A percentile compares a stretch with the other conserved stretches of the same genome.
Evolutionary conservation across 2,329 filamentous ascomycete species (phyloP).

Genomic region (Didymella lethalis): DNA sequence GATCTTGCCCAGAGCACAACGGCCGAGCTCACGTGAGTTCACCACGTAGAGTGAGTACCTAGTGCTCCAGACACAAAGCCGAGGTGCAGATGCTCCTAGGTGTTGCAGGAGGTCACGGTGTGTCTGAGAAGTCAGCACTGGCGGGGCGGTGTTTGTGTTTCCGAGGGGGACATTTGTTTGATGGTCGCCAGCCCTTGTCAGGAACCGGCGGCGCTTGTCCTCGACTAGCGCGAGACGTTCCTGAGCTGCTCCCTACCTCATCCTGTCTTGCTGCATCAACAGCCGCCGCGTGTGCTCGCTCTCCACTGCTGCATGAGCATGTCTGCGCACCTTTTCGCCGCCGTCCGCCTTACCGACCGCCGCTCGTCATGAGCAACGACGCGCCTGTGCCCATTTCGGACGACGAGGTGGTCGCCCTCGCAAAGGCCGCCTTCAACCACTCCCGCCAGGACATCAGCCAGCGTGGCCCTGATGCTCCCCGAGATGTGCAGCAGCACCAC

Average conservation of each 20-base stretch:
- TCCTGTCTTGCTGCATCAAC: conserved; percentile 1
- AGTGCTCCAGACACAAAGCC: too few species aligned
- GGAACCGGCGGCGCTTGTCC: conserved; percentile 6
- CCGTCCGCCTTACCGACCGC: conserved; percentile 19
- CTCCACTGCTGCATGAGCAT: conserved; percentile 17
- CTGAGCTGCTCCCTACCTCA: conserved; percentile 6
- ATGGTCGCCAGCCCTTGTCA: conserved; percentile 7
- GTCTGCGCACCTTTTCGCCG: conserved; percentile 7
- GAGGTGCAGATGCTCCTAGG: neutral
- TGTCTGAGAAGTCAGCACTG: conserved; percentile 1
- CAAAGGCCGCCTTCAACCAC: conserved; percentile 71
- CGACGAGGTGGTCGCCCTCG: conserved; percentile 70
- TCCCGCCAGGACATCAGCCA: conserved; percentile 70
- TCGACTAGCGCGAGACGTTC: conserved; percentile 11
- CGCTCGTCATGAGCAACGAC: conserved; percentile 51
- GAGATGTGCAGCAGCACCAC: conserved; percentile 63
- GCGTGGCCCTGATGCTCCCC: conserved; percentile 60
- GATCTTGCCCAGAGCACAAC: conserved; percentile 4
- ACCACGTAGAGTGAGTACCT: neutral
- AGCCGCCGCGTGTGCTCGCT: conserved; percentile 5
- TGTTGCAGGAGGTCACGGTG: conserved; percentile 1
- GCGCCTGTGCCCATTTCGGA: conserved; percentile 61
- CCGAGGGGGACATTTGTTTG: conserved; percentile 5
- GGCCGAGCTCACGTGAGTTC: conserved; percentile 9
- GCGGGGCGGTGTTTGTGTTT: conserved; percentile 14